Percentiles rank a stretch among this genome's conserved stretches.
phyloP scores from a whole-genome alignment of 2,329 filamentous ascomycete genomes.

The Cytospora paraplurivora region DNA sequence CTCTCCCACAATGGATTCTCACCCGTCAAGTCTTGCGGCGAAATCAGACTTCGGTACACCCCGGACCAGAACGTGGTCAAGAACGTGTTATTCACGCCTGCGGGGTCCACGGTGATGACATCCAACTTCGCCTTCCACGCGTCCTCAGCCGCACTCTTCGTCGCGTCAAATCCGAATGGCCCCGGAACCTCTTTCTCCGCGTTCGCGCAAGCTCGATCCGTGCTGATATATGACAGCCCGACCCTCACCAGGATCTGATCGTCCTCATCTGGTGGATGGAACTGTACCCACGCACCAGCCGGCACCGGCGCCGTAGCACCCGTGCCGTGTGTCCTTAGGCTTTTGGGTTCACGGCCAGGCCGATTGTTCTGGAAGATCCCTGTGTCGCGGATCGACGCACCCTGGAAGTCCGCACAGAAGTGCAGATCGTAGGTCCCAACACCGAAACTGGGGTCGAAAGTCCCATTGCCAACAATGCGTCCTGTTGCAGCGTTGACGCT shows the following conservation, averaged over 20 bases:
- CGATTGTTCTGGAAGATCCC: constrained; percentile 56
- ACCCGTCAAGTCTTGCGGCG: constrained; percentile 73
- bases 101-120: constrained; percentile 46
- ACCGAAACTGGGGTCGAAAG: constrained; percentile 55
- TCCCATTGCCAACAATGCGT: constrained; percentile 52
- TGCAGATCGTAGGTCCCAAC: constrained; percentile 51
- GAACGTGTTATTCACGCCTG: constrained; percentile 24
- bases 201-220: constrained; percentile 23
- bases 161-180: constrained; percentile 62
- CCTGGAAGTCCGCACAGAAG: constrained; percentile 54
- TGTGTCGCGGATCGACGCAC: constrained; percentile 48
- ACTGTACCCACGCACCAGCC: constrained; percentile 30
- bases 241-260: constrained; percentile 26
- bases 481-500: constrained; percentile 48
- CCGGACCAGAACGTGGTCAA: constrained; percentile 49
- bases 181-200: constrained; percentile 48
- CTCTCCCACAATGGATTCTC: constrained; percentile 68
- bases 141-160: constrained; percentile 55
- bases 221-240: constrained; percentile 23
- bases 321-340: constrained; percentile 31
- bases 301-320: constrained; percentile 28
- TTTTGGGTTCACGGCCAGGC: constrained; percentile 43
- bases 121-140: constrained; percentile 66
- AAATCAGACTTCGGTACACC: constrained; percentile 68
- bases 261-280: constrained; percentile 24